Evolutionary conservation across 2,329 filamentous ascomycete genomes (phyloP), one percentile per base, ranked within the genome.

Genomic region (Davidsoniella australis): DNA sequence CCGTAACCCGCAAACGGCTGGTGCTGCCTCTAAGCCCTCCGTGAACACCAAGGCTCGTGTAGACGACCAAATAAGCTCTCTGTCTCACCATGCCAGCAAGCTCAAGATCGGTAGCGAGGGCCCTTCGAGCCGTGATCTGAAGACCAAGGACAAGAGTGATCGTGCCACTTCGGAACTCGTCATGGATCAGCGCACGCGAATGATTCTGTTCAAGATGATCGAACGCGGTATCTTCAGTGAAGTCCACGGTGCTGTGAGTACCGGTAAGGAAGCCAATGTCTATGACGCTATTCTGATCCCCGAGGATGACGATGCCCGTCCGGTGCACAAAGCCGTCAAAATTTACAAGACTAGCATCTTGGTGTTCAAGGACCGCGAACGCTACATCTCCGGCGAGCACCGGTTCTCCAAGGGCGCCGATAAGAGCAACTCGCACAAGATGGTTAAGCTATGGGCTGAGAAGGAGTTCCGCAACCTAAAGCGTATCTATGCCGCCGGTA

Each of bases 381-480:
- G 87, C 59, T 98, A 98, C 64, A 91, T 98, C 54, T 83, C 82
- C 1, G 91, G 91, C 56, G 91, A 98, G 66, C 87, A 88, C 66
- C 75, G 91, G 20, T 98, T 98, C 70, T 78, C 85, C 57, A 74
- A 79, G 54, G 89, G 89, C 45, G 91, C 89, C 62, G 91, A 89
- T 66, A 96, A 95, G 70, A 83, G 83, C 56, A 94, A 87, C 66
- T 94, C 87, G 67, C 78, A 88, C 45, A 87, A 89, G 57, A 96
- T 96, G 89, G 89, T 98, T 57, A 94, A 94, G 65, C 72, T 95
- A 20, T 98, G 91, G 91, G 93, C 93, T 0, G 89, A 98, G 67
- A 98, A 98, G 67, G 91, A 98, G 66, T 94, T 93, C 68, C 78
- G 91, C 40, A 98, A 98, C 65, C 66, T 98, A 59, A 80, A 86